Evolutionary conservation across 192 early-diverging fungal genomes (phyloP), one percentile per base, ranked within the genome.

Genomic region (Backusella macrospora): DNA sequence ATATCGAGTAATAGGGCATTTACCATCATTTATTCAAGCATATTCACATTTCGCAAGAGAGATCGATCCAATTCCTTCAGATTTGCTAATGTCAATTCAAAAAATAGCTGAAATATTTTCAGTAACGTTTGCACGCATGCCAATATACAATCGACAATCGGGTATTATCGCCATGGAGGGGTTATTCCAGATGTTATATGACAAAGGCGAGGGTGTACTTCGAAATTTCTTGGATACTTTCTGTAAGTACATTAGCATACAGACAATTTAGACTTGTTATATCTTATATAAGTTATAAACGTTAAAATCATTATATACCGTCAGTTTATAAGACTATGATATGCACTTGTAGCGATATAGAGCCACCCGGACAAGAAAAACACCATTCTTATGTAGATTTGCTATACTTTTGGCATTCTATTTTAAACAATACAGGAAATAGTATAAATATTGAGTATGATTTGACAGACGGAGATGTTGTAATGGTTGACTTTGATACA

Each of bases 21-120:
- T 88, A 7, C 84, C 91, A 7, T 81, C 88, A 0, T 91, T 91
- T 48, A 81, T 93, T 9, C 79, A 90, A 72, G 86, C 92, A 0
- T 93, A 87, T 55, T 81, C 82, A 15, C 83, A 76, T 42, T 86
- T 93, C 18, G 83, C 80, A 13, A 69, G 72, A 5, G 83, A 84
- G 15, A 77, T 80, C n/a, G 82, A 86, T 15, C 76, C 68, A 7
- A 81, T 89, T 6, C 84, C 84, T 43, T 44, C 77, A 18, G 74
- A 80, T 37, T 68, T 93, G 59, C 69, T 87, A 62, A 49, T 76
- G 3, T 82, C 86, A 8, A 71, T 87, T 65, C 80, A 78, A 12
- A 78, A 79, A 26, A 80, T 86, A 46, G 72, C 77, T 16, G 79
- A 80, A 37, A 69, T 71, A 21, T 81, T 86, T 67, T 40, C 89